These are phyloP conservation scores for Saccharomycopsis selenospora DNA, from an alignment of 805 yeast species.

Conservation along the genomic window DNA sequence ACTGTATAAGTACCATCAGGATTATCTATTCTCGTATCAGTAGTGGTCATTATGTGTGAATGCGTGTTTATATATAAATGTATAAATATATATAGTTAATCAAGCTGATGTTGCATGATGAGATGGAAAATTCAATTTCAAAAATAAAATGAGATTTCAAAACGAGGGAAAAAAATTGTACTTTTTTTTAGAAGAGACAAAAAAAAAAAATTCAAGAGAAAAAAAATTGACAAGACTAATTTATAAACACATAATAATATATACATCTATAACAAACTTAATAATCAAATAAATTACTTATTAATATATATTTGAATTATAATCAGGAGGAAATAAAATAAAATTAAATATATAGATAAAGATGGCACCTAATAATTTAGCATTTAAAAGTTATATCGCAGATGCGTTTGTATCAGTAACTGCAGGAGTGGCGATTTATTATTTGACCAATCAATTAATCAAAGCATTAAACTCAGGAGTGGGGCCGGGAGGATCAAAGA, in stretches of 20 bases:
- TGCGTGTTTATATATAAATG: no score
- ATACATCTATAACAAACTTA: no score
- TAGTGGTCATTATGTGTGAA: neutral
- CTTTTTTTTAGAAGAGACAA: no score
- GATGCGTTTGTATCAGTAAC: conserved; percentile 48
- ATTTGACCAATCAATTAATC: conserved; percentile 42
- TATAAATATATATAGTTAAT: no score
- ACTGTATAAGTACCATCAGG: conserved; percentile 21
- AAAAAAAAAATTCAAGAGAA: no score
- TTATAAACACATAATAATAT: no score
- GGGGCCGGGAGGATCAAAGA: conserved; percentile 38
- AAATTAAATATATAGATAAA: neutral
- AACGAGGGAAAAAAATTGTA: no score
- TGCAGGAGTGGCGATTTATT: conserved; percentile 66
- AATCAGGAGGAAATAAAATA: neutral
- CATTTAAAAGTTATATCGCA: conserved; percentile 32
- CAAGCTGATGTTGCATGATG: no score
- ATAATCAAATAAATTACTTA: no score
- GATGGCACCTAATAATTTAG: conserved; percentile 28
- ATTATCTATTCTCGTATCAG: conserved; percentile 4
- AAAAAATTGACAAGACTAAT: no score
- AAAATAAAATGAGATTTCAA: no score
- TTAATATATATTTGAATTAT: neutral
- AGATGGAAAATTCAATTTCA: no score
- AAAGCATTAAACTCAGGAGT: conserved; percentile 27